These are phyloP conservation scores for Aspergillus sp. DNA, from an alignment of 2,329 filamentous ascomycete species.

Conservation along the genomic window DNA sequence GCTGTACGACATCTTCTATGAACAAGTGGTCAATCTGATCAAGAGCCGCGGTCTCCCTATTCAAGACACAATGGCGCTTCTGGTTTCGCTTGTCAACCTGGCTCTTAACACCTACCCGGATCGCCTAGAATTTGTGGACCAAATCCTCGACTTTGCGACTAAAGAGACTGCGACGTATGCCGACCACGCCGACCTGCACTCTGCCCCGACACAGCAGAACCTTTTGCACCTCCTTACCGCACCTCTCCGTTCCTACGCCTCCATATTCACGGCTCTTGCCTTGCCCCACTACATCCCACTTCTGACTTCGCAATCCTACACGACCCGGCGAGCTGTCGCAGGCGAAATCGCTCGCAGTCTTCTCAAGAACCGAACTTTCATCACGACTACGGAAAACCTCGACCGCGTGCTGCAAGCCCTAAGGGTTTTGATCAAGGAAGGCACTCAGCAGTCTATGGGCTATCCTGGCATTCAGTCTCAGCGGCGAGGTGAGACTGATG, in stretches of 20 bases:
- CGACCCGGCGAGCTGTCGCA: slow-evolving; percentile 85
- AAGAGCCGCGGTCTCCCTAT: slow-evolving; percentile 88
- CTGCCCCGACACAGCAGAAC: slow-evolving; percentile 80
- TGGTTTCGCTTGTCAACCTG: slow-evolving; percentile 92
- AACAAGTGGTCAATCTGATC: slow-evolving; percentile 90
- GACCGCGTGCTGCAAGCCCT: slow-evolving; percentile 87
- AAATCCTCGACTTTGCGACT: slow-evolving; percentile 85
- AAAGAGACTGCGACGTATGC: slow-evolving; percentile 84
- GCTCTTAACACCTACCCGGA: slow-evolving; percentile 95
- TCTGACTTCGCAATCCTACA: slow-evolving; percentile 87
- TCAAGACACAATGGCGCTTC: slow-evolving; percentile 87
- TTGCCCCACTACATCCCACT: slow-evolving; percentile 90
- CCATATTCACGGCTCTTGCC: slow-evolving; percentile 92
- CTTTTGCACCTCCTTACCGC: slow-evolving; percentile 87
- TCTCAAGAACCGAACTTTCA: slow-evolving; percentile 77
- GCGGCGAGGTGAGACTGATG: slow-evolving; percentile 84
- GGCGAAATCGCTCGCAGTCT: slow-evolving; percentile 82
- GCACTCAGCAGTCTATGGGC: slow-evolving; percentile 76
- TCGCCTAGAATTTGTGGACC: slow-evolving; percentile 89
- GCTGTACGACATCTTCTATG: slow-evolving; percentile 96
- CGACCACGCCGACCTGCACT: slow-evolving; percentile 94
- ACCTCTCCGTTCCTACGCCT: slow-evolving; percentile 85
- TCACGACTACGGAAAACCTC: slow-evolving; percentile 75
- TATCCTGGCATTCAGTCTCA: slow-evolving; percentile 78
- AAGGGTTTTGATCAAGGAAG: slow-evolving; percentile 90